Conservation (phyloP, 1,284 basidiomycete genomes). For the Omphalotus olearius region DNA sequence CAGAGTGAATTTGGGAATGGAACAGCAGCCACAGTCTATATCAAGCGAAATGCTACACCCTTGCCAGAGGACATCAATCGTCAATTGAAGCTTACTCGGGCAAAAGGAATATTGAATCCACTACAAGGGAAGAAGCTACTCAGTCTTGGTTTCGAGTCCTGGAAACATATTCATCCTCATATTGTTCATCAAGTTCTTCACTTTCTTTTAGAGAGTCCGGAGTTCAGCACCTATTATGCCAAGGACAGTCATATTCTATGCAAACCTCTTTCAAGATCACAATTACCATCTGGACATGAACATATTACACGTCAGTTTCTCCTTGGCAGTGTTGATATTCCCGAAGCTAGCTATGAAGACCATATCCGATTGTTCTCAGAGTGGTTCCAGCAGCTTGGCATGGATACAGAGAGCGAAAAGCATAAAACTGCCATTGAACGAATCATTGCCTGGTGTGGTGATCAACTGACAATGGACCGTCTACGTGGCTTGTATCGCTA, state of each 20-base stretch:
- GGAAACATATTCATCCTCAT: constrained; percentile 8
- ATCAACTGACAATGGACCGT: constrained; percentile 1
- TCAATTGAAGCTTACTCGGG: constrained; percentile 17
- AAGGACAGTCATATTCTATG: constrained; percentile 16
- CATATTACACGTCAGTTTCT: constrained; percentile 25
- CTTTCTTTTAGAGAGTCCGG: constrained; percentile 22
- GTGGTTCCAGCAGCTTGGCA: constrained; percentile 8
- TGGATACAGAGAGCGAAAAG: constrained; percentile 6
- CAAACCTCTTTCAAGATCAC: constrained; percentile 21
- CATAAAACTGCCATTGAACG: not conserved
- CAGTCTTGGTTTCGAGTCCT: no score
- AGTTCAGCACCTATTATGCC: constrained; percentile 19
- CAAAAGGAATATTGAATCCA: constrained; percentile 21
- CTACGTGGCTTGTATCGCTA: not conserved
- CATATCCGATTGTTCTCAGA: constrained; percentile 11
- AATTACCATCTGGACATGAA: constrained; percentile 24
- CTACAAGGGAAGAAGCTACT: constrained; percentile 3
- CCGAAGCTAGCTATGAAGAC: constrained; percentile 21
- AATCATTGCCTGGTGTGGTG: constrained; percentile 1
- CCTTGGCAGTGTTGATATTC: constrained; percentile 26
- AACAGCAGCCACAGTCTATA: constrained; percentile 30
- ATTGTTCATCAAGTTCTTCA: constrained; percentile 20
- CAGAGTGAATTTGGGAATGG: constrained; percentile 30
- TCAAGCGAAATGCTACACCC: constrained; percentile 19
- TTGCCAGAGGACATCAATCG: constrained; percentile 18